Base-by-base conservation (phyloP, 805 yeast species). In the Maudiozyma saulgeensis region DNA sequence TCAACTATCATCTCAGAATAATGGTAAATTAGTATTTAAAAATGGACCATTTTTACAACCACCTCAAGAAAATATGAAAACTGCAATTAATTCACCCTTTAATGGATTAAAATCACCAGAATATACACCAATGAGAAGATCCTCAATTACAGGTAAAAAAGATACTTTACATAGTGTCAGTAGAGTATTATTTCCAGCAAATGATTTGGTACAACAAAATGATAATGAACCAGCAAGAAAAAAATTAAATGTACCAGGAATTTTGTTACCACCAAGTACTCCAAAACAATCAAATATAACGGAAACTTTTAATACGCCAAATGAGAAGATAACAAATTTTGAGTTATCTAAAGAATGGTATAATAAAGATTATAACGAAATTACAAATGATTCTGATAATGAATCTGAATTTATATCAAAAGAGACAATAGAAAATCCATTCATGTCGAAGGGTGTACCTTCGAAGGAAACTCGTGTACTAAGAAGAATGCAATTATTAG, bases 291-390 rank as follows among this genome's bases (percentile, higher is more conserved):
- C 38, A 35, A 35, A n/a, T 18, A 53, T 44, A 9, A 66, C 67
- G 1, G 41, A 15, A 15, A 38, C 25, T 18, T 19, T 19, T 12
- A 63, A 63, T 2, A 71, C 76, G 0, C 76, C 76, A 11, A 58
- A 63, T 41, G 63, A 63, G 39, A 64, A 63, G 41, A 43, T 70
- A 3, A 65, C 69, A 9, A 60, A 69, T 5, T 59, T 59, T 41
- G 63, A 64, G 18, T 50, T 66, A 46, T 64, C 68, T 4, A 49
- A 53, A 25, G 56, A 65, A 42, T 70, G 73, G 72, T 59, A 66
- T 40, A 63, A 68, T 32, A 49, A 59, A 11, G 57, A 53, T 25
- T 45, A 45, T 47, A 44, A 5, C 9, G 7, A 28, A 8, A 28
- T 11, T 28, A 2, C 32, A 4, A 28, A 21, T 11, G 56, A 47